A percentile compares a stretch with the other conserved stretches of the same genome.
Conservation (phyloP, 305 asterid genomes). For the Solanum aculeatissimum region DNA sequence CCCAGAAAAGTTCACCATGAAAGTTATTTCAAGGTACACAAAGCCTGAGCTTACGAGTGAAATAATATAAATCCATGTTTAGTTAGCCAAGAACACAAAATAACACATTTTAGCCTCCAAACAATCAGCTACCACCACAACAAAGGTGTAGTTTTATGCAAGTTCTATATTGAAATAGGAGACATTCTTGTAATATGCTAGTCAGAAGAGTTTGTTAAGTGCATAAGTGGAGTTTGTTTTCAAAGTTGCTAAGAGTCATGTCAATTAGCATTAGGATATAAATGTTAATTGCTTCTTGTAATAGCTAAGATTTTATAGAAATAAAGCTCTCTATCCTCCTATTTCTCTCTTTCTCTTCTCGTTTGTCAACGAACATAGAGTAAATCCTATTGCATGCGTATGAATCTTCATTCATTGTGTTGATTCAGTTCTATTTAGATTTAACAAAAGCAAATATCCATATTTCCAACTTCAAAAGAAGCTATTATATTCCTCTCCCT, state of each 20-base stretch:
- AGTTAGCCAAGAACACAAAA: neutral
- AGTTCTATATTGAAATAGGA: neutral
- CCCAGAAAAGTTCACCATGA: neutral
- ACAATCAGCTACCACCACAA: neutral
- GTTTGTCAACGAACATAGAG: neutral
- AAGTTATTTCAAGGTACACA: neutral
- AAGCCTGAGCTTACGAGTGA: neutral
- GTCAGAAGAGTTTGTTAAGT: neutral
- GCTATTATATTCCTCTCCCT: neutral
- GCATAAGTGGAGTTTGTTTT: neutral
- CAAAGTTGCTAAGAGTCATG: neutral
- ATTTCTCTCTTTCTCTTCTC: neutral
- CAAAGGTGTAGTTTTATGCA: neutral
- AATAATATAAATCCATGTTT: neutral
- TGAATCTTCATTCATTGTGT: neutral
- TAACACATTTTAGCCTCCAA: neutral
- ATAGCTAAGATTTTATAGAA: neutral
- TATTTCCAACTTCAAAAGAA: neutral
- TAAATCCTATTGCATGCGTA: neutral
- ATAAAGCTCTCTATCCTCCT: neutral
- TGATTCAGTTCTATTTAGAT: neutral
- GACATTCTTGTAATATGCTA: neutral
- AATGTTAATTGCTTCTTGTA: neutral
- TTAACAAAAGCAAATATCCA: neutral
- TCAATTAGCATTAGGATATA: neutral